Percentiles rank a stretch among this genome's conserved stretches.
These are phyloP conservation scores for Starmerella apicola DNA, from an alignment of 805 yeast species.

Conservation along the genomic window DNA sequence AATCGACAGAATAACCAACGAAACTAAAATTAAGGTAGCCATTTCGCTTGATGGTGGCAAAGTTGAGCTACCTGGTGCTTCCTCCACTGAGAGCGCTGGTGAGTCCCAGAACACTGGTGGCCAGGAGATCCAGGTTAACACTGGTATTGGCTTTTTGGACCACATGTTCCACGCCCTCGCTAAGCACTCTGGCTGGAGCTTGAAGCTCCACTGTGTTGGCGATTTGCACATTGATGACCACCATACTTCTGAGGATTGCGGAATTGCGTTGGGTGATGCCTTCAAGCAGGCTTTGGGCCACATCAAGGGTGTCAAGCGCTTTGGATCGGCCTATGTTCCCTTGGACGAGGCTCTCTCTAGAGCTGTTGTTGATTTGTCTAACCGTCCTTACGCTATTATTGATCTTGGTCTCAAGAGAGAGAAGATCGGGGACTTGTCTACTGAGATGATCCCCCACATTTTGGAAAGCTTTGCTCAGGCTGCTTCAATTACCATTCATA, in stretches of 20 bases:
- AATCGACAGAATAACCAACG: slow-evolving; percentile 70
- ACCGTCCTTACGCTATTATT: slow-evolving; percentile 82
- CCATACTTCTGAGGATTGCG: slow-evolving; percentile 92
- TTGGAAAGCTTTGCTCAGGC: slow-evolving; percentile 87
- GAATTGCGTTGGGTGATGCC: slow-evolving; percentile 80
- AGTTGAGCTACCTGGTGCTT: slow-evolving; percentile 41
- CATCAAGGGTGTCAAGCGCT: slow-evolving; percentile 80
- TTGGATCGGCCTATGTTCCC: slow-evolving; percentile 90
- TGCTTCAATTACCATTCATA: slow-evolving; percentile 83
- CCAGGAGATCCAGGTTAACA: slow-evolving; percentile 67
- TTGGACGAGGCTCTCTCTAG: slow-evolving; percentile 90
- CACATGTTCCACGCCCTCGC: slow-evolving; percentile 97
- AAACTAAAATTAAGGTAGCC: slow-evolving; percentile 82
- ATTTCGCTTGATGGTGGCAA: slow-evolving; percentile 75
- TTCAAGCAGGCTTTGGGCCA: slow-evolving; percentile 84
- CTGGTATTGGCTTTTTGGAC: slow-evolving; percentile 91
- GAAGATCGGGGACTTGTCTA: slow-evolving; percentile 78
- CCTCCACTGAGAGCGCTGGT: slow-evolving; percentile 23
- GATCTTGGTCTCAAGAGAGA: slow-evolving; percentile 87
- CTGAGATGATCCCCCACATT: slow-evolving; percentile 98
- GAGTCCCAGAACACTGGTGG: slow-evolving; percentile 59
- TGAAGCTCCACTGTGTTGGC: slow-evolving; percentile 80
- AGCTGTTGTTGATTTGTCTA: slow-evolving; percentile 91
- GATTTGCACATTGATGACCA: slow-evolving; percentile 95
- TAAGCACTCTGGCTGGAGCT: slow-evolving; percentile 93